Evolutionary conservation across 345 rosid species (phyloP).

Genomic region (Brassica incana): DNA sequence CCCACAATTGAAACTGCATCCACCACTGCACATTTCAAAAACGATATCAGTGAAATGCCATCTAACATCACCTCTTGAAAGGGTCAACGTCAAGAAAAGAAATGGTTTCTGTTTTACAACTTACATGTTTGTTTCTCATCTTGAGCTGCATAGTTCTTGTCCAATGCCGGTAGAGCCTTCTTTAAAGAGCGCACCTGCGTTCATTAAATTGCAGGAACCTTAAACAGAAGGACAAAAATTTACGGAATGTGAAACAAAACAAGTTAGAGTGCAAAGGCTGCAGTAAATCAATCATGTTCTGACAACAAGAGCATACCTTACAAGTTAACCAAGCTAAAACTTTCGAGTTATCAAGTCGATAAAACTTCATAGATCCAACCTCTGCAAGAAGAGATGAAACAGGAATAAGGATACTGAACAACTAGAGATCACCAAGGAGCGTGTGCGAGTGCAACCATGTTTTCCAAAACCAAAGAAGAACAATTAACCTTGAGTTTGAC

Average conservation of each 20-base stretch:
- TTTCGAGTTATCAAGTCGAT: constrained; percentile 79
- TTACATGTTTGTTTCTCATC: constrained; percentile 75
- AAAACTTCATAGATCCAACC: constrained; percentile 72
- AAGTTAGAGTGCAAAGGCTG: not conserved
- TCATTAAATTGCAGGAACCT: constrained; percentile 11
- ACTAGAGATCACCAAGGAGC: not conserved
- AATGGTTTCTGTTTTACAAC: constrained; percentile 2
- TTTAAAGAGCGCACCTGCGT: constrained; percentile 62
- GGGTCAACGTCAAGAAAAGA: not conserved
- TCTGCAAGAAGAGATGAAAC: constrained; percentile 48
- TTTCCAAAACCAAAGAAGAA: constrained; percentile 10
- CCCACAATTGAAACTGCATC: constrained; percentile 70
- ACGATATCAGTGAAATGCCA: constrained; percentile 21
- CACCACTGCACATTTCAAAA: constrained; percentile 50
- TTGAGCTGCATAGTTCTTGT: constrained; percentile 77
- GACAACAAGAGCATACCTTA: constrained; percentile 56
- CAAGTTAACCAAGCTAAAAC: constrained; percentile 72
- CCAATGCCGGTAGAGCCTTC: constrained; percentile 54
- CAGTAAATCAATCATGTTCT: not conserved
- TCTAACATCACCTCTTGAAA: constrained; percentile 4
- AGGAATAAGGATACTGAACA: constrained; percentile 5
- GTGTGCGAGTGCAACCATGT: not conserved
- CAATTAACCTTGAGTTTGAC: constrained; percentile 73
- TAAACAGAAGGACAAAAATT: constrained; percentile 1
- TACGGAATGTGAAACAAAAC: constrained; percentile 5